These are phyloP conservation scores for Cladophialophora psammophila DNA, from an alignment of 2,329 filamentous ascomycete species.

Conservation along the genomic window DNA sequence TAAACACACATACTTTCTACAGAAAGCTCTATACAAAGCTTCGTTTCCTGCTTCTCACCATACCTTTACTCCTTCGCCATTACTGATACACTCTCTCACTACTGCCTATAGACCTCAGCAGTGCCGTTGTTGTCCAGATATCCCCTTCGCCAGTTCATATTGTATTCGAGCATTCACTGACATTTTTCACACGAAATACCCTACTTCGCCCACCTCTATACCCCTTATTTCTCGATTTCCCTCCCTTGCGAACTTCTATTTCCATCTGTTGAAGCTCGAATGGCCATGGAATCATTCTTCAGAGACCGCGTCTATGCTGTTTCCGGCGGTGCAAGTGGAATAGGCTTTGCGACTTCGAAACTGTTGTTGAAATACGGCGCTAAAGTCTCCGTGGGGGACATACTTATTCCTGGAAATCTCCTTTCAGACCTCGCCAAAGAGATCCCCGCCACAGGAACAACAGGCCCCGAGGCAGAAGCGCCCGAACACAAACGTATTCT, in stretches of 20 bases:
- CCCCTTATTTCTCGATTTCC: not conserved
- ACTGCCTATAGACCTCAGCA: not conserved
- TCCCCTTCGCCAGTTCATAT: not conserved
- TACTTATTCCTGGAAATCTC: constrained; percentile 16
- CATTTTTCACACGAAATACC: not conserved
- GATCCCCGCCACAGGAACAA: not conserved
- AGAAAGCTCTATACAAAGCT: not conserved
- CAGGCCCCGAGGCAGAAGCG: not conserved
- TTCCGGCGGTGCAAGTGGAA: constrained; percentile 77
- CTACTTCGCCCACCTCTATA: not conserved
- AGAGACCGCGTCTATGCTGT: constrained; percentile 53
- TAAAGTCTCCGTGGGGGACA: constrained; percentile 28
- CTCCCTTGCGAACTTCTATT: not conserved
- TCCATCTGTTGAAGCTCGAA: not conserved
- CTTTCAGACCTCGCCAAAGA: constrained; percentile 7
- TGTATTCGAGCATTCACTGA: not conserved
- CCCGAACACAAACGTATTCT: constrained; percentile 6
- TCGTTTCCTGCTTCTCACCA: not conserved
- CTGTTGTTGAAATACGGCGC: constrained; percentile 24
- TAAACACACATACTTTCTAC: not conserved
- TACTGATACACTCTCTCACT: not conserved
- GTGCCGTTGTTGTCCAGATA: not conserved
- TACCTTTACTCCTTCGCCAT: no score
- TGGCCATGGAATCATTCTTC: constrained; percentile 27
- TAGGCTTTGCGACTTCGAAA: constrained; percentile 76